Evolutionary conservation across 106 monocot species (phyloP).

Genomic region (Platanthera zijinensis): DNA sequence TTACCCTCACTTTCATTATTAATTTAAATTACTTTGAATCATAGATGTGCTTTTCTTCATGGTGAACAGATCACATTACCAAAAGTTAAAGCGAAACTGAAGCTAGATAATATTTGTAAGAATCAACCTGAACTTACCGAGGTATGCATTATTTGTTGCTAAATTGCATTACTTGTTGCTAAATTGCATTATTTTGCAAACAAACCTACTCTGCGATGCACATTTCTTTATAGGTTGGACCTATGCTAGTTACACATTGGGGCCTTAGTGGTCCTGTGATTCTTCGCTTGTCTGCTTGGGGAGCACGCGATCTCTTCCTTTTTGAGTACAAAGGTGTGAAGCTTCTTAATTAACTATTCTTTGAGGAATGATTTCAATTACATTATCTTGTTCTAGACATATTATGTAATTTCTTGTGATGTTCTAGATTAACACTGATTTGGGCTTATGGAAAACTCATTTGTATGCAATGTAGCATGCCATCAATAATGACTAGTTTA

Average conservation of each 20-base stretch:
- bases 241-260: conserved; percentile 97
- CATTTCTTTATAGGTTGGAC: conserved; percentile 45
- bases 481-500: background rate
- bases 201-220: background rate
- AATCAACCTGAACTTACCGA: conserved; percentile 63
- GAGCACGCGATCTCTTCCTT: conserved; percentile 71
- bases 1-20: no score
- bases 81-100: conserved; percentile 80
- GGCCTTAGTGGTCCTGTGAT: conserved; percentile 95
- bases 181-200: background rate
- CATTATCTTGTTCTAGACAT: background rate
- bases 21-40: no score
- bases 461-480: background rate
- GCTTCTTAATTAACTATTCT: background rate
- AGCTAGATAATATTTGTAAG: conserved; percentile 37
- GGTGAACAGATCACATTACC: conserved; percentile 65
- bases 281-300: conserved; percentile 96
- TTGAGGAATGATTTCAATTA: background rate
- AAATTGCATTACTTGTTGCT: no score
- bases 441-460: background rate
- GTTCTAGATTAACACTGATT: background rate
- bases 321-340: conserved; percentile 66
- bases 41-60: conserved; percentile 2
- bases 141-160: conserved; percentile 28
- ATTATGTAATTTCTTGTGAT: background rate